phyloP scores from a whole-genome alignment of 257 asterid genomes.

The Parsonsia alboflavescens region DNA sequence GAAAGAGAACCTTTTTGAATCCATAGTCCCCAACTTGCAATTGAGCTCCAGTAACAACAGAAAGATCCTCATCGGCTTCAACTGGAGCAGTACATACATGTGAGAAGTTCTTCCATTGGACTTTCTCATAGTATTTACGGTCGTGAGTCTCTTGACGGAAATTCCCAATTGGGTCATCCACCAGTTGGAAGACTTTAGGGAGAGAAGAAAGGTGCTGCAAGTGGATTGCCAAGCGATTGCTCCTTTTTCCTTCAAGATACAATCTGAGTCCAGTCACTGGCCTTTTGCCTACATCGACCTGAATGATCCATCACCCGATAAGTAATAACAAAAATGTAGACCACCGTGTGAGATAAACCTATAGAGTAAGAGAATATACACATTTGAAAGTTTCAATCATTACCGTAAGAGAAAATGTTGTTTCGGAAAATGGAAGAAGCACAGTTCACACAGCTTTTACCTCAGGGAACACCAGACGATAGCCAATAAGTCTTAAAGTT shows the following conservation, averaged over 20 bases:
- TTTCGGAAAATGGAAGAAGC: background rate
- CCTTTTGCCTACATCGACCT: slow-evolving; percentile 95
- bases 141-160: slow-evolving; percentile 56
- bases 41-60: slow-evolving; percentile 85
- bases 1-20: slow-evolving; percentile 74
- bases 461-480: background rate
- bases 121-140: slow-evolving; percentile 75
- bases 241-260: slow-evolving; percentile 89
- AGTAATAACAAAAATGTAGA: background rate
- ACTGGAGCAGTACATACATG: slow-evolving; percentile 96
- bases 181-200: slow-evolving; percentile 73
- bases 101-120: slow-evolving; percentile 95
- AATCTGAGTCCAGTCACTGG: slow-evolving; percentile 91
- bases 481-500: background rate
- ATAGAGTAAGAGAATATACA: background rate
- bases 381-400: background rate
- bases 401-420: background rate
- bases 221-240: slow-evolving; percentile 92
- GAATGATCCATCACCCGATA: slow-evolving; percentile 15
- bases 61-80: slow-evolving; percentile 79
- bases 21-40: slow-evolving; percentile 73
- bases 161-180: slow-evolving; percentile 62
- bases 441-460: background rate
- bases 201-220: slow-evolving; percentile 93
- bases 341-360: background rate